phyloP scores from a whole-genome alignment of 202 grass and related monocot genomes.

The Hordeum pubiflorum region DNA sequence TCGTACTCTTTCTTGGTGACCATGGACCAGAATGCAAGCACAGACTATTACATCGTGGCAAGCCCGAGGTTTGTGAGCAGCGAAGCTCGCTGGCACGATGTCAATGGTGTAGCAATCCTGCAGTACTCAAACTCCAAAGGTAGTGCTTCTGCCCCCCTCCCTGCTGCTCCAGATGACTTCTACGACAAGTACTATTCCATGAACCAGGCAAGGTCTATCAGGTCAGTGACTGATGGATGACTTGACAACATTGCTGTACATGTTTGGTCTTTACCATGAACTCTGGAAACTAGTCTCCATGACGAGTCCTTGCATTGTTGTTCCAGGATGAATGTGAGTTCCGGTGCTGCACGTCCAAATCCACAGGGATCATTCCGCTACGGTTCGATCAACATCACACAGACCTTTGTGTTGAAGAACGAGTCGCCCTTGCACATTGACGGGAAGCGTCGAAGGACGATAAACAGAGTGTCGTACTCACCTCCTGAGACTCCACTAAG shows the following conservation, averaged over 20 bases:
- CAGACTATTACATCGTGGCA: constrained; percentile 81
- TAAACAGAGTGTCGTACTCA: constrained; percentile 69
- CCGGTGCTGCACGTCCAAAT: constrained; percentile 84
- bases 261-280: not conserved
- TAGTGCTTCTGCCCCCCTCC: constrained; percentile 56
- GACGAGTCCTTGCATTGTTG: not conserved
- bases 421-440: constrained; percentile 40
- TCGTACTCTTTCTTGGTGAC: constrained; percentile 87
- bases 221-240: constrained; percentile 29
- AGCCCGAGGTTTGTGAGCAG: constrained; percentile 64
- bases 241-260: not conserved
- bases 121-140: constrained; percentile 88
- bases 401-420: constrained; percentile 68
- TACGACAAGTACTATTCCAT: constrained; percentile 67
- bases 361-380: constrained; percentile 93
- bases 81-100: constrained; percentile 46
- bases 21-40: constrained; percentile 84
- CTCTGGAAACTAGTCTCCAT: not conserved
- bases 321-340: constrained; percentile 69
- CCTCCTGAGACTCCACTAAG: constrained; percentile 80
- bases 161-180: constrained; percentile 69
- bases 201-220: constrained; percentile 83
- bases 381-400: constrained; percentile 67
- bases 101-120: constrained; percentile 71
- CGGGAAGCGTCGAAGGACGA: constrained; percentile 51